Conservation (phyloP, 805 yeast genomes). For the Komagataella ulmi region DNA sequence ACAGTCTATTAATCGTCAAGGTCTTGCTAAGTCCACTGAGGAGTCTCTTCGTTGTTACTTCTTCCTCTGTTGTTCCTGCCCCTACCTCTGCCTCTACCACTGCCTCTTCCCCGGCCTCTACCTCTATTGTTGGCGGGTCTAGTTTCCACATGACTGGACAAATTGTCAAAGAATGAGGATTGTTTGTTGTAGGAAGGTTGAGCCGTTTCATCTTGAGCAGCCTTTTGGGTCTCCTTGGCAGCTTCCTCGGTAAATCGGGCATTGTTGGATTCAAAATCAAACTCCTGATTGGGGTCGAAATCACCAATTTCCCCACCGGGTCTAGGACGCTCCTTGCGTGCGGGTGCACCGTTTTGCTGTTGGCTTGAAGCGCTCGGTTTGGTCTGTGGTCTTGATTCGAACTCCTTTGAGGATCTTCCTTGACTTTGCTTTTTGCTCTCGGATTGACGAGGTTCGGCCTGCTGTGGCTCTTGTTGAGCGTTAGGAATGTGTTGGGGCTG, state of each 20-base stretch:
- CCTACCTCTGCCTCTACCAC: constrained; percentile 23
- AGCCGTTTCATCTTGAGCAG: constrained; percentile 11
- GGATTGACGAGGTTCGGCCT: not conserved
- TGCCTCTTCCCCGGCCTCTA: constrained; percentile 29
- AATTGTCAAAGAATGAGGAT: constrained; percentile 80
- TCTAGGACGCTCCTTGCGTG: not conserved
- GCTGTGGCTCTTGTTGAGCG: constrained; percentile 3
- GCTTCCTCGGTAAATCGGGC: constrained; percentile 51
- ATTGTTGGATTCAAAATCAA: constrained; percentile 64
- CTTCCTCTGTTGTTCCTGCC: constrained; percentile 21
- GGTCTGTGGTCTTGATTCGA: constrained; percentile 8
- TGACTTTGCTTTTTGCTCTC: constrained; percentile 1
- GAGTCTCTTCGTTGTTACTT: constrained; percentile 4
- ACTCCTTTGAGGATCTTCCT: constrained; percentile 8
- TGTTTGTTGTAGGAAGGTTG: constrained; percentile 46
- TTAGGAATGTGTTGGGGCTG: constrained; percentile 1
- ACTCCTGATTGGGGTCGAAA: constrained; percentile 24
- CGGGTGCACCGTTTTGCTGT: not conserved
- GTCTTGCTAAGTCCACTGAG: not conserved
- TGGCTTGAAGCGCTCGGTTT: not conserved
- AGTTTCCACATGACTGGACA: constrained; percentile 56
- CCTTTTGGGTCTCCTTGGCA: constrained; percentile 14
- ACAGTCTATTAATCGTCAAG: not conserved
- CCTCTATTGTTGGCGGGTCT: constrained; percentile 10
- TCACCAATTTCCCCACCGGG: not conserved